Evolutionary conservation across 148 eudicot species (phyloP).

Genomic region (Mesembryanthemum crystallinum): DNA sequence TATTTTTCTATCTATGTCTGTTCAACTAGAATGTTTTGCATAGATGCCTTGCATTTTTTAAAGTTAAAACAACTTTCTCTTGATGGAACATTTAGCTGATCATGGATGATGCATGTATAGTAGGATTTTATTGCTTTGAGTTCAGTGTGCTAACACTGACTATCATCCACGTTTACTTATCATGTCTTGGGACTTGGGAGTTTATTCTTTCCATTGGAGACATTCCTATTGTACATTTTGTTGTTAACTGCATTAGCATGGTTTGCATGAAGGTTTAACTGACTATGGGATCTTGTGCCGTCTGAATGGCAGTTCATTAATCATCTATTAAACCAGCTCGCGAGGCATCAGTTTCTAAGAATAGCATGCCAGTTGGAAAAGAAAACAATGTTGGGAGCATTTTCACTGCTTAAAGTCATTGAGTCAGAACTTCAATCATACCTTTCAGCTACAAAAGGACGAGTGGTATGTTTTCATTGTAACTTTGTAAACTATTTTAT

Average conservation of each 20-base stretch:
- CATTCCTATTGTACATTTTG: neutral
- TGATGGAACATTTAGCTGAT: neutral
- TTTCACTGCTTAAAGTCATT: conserved; percentile 85
- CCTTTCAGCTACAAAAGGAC: conserved; percentile 79
- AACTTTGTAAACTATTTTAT: neutral
- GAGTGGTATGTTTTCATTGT: conserved; percentile 64
- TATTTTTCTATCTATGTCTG: neutral
- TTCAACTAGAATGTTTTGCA: neutral
- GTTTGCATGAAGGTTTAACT: conserved; percentile 11
- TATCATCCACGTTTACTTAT: neutral
- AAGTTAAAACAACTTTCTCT: neutral
- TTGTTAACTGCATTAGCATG: neutral
- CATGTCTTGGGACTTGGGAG: conserved; percentile 3
- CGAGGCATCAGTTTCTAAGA: conserved; percentile 84
- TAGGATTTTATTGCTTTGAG: neutral
- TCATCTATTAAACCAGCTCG: conserved; percentile 90
- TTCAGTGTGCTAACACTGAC: too few species aligned
- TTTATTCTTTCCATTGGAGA: neutral
- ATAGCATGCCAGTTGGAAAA: conserved; percentile 96
- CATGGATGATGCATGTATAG: neutral
- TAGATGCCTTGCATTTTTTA: neutral
- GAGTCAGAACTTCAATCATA: conserved; percentile 91
- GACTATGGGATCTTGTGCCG: conserved; percentile 12
- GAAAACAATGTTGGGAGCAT: conserved; percentile 98
- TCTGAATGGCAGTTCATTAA: conserved; percentile 68